Conservation (phyloP, 768 basidiomycete species). For the Calocybe cyanea region DNA sequence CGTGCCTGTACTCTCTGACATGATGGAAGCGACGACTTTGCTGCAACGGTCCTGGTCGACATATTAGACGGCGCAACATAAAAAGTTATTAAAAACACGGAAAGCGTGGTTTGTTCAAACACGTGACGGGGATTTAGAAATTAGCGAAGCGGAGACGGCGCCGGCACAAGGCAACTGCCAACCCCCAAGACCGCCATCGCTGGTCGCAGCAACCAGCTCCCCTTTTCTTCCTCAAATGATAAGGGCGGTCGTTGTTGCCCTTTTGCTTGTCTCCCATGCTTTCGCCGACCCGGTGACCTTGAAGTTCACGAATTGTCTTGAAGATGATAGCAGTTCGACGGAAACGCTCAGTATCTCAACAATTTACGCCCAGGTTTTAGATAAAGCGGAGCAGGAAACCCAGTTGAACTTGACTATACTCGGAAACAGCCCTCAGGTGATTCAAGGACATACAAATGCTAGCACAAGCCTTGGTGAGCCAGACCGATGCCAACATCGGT, state of each 20-base stretch:
- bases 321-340: conserved; percentile 33
- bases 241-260: conserved; percentile 22
- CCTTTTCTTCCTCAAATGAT: conserved; percentile 12
- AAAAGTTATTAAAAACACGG: not conserved
- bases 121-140: conserved; percentile 10
- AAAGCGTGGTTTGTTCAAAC: conserved; percentile 12
- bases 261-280: conserved; percentile 17
- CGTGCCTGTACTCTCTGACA: conserved; percentile 28
- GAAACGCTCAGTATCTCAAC: conserved; percentile 63
- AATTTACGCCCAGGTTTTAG: conserved; percentile 69
- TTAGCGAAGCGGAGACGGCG: conserved; percentile 2
- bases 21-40: conserved; percentile 28
- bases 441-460: conserved; percentile 55
- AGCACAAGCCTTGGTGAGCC: conserved; percentile 60
- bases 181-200: conserved; percentile 16
- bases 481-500: conserved; percentile 2
- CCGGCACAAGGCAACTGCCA: conserved; percentile 6
- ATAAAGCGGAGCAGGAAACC: conserved; percentile 34
- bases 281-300: conserved; percentile 58
- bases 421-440: conserved; percentile 55
- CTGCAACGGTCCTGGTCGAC: conserved; percentile 15
- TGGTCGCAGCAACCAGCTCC: conserved; percentile 21
- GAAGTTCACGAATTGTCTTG: conserved; percentile 68
- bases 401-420: conserved; percentile 72
- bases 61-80: conserved; percentile 20